Percentiles rank a stretch among this genome's conserved stretches.
Evolutionary conservation across 306 rosid genomes (phyloP).

Genomic region (Abrus precatorius): DNA sequence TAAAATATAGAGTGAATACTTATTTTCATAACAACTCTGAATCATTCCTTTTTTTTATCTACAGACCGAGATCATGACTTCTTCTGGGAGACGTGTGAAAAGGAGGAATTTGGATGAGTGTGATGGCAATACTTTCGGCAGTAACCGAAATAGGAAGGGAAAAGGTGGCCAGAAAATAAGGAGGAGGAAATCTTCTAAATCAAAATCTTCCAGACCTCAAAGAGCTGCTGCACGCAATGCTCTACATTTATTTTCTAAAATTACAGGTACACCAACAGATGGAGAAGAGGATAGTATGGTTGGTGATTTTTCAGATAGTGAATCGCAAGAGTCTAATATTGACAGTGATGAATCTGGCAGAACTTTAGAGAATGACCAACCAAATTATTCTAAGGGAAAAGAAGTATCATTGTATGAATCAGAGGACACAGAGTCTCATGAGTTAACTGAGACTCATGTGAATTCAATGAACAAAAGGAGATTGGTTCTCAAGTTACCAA

Average conservation of each 20-base stretch:
- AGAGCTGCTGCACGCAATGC: constrained; percentile 98
- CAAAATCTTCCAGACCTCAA: constrained; percentile 91
- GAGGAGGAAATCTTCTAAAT: constrained; percentile 69
- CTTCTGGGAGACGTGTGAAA: constrained; percentile 98
- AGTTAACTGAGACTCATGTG: constrained; percentile 55
- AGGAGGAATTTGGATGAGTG: constrained; percentile 88
- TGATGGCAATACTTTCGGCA: constrained; percentile 64
- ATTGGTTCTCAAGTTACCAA: constrained; percentile 81
- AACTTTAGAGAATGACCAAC: constrained; percentile 60
- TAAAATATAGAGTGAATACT: constrained; percentile 19
- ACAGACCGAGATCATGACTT: constrained; percentile 86
- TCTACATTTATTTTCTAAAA: constrained; percentile 79
- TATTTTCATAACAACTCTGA: constrained; percentile 36
- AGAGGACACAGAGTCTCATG: constrained; percentile 60
- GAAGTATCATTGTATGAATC: constrained; percentile 62
- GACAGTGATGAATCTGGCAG: constrained; percentile 86
- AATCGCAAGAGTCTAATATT: constrained; percentile 75
- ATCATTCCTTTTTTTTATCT: constrained; percentile 49
- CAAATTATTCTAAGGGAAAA: constrained; percentile 74
- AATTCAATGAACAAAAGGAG: constrained; percentile 71
- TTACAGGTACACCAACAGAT: constrained; percentile 80
- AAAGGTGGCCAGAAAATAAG: constrained; percentile 67
- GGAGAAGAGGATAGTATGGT: constrained; percentile 82
- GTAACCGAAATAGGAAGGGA: constrained; percentile 66
- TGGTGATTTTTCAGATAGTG: constrained; percentile 83